Base-by-base conservation (phyloP, 2,329 filamentous ascomycete genomes). In the Sordariomycetes sp. region DNA sequence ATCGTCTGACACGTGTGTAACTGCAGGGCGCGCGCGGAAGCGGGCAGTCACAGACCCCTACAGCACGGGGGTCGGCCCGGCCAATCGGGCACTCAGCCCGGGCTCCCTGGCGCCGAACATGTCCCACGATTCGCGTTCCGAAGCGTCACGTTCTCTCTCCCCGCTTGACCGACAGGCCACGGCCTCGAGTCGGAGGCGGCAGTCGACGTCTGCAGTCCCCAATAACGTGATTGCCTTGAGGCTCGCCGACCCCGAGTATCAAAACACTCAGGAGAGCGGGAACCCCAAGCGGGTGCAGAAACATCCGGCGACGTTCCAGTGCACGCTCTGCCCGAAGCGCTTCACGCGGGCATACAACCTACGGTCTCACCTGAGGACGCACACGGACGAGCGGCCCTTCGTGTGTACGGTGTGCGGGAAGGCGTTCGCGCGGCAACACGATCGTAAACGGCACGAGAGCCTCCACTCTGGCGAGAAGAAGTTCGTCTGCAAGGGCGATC, bases 401-500 rank as follows among this genome's bases (percentile, higher is more conserved):
- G 92, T 97, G 2, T 99, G 94, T 67, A 96, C 89, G 0, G 90
- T 97, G 10, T 99, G 94, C 64, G 89, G 90, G 56, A 99, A 99
- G 70, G 94, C 94, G 0, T 99, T 99, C 72, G 94, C 94, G 6
- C 86, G 94, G 28, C 94, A 99, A 67, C 94, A 99, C 67, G 94
- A 99, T 68, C 86, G 94, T 52, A 99, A 99, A 72, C 86, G 94
- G 45, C 94, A 99, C 70, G 94, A 99, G 72, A 91, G 92, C 45
- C 75, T 99, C 50, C 94, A 99, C 67, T 95, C 89, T 0, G 94
- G 94, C 50, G 94, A 99, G 74, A 99, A 97, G 81, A 97, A 96
- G 67, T 99, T 97, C 68, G 89, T 97, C 8, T 99, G 94, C 72
- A 90, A 90, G 63, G 94, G 94, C 56, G 88, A 91, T 59, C 82